A percentile compares a stretch with the other conserved stretches of the same genome.
Conservation (phyloP, 139 green algal genomes). For the Micromonas commoda region DNA sequence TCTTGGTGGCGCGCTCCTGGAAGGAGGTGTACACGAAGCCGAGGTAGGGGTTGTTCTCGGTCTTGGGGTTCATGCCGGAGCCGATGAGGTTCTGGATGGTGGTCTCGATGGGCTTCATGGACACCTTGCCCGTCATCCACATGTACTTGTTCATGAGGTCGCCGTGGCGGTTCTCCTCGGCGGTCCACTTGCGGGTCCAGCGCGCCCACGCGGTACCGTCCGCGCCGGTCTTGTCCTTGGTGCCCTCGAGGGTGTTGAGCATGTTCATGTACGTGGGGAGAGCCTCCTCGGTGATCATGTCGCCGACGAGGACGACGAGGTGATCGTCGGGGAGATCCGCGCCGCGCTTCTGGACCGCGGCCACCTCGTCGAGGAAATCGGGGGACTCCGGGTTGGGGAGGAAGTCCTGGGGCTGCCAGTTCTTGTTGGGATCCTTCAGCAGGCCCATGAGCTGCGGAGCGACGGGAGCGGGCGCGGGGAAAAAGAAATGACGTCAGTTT, state of each 20-base stretch:
- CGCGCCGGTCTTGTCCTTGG: conserved; percentile 86
- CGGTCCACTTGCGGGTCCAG: conserved; percentile 61
- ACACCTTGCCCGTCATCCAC: conserved; percentile 41
- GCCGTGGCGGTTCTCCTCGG: conserved; percentile 98
- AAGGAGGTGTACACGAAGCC: conserved; percentile 99
- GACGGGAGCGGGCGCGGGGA: no score
- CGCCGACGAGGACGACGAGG: conserved; percentile 84
- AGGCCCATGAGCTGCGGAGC: conserved; percentile 60
- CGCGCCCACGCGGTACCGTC: conserved; percentile 69
- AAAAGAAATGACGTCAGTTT: no score
- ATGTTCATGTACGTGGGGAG: conserved; percentile 99
- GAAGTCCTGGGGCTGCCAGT: conserved; percentile 94
- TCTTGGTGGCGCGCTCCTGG: conserved; percentile 81
- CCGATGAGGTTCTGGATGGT: conserved; percentile 98
- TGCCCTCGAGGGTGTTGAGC: conserved; percentile 97
- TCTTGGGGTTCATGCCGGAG: conserved; percentile 76
- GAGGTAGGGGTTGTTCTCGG: conserved; percentile 98
- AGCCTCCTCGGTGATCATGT: conserved; percentile 98
- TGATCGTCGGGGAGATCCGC: conserved; percentile 84
- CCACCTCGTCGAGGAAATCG: conserved; percentile 89
- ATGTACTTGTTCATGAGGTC: conserved; percentile 90
- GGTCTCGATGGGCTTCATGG: conserved; percentile 67
- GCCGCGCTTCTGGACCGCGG: conserved; percentile 73
- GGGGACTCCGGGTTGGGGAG: conserved; percentile 75
- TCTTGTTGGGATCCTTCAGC: conserved; percentile 73